Percentiles rank a stretch among this genome's conserved stretches.
Evolutionary conservation across 805 yeast species (phyloP).

Genomic region (Schwanniomyces polymorphus): DNA sequence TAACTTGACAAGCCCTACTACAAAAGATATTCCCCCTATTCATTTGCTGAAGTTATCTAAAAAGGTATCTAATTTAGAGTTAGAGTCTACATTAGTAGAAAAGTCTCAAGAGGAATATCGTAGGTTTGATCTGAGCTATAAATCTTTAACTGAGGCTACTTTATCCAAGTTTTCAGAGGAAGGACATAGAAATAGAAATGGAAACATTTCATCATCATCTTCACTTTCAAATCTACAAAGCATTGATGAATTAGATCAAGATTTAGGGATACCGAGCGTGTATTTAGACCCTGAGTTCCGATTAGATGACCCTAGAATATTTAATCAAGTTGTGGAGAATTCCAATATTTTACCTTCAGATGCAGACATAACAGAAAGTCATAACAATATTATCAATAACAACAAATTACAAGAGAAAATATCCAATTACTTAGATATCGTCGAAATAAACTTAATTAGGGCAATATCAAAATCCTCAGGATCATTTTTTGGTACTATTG

Average conservation of each 20-base stretch:
- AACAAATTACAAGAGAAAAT: constrained; percentile 71
- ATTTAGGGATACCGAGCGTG: constrained; percentile 57
- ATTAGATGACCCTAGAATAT: constrained; percentile 84
- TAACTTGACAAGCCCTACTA: constrained; percentile 66
- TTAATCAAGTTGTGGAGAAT: constrained; percentile 69
- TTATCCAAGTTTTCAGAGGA: constrained; percentile 26
- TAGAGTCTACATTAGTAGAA: constrained; percentile 17
- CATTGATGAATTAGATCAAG: constrained; percentile 3
- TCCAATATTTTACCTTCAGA: constrained; percentile 42
- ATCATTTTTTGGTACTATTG: constrained; percentile 81
- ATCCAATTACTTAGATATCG: constrained; percentile 79
- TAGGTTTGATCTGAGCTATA: constrained; percentile 38
- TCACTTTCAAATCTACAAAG: constrained; percentile 8
- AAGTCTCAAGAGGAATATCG: constrained; percentile 26
- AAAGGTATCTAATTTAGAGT: constrained; percentile 21
- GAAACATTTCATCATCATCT: constrained; percentile 3
- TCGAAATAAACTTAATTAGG: constrained; percentile 75
- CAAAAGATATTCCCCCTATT: constrained; percentile 81
- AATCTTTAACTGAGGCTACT: constrained; percentile 35
- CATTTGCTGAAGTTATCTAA: constrained; percentile 42
- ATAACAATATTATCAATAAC: constrained; percentile 45
- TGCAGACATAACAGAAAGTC: constrained; percentile 14
- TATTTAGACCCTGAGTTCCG: constrained; percentile 70
- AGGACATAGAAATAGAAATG: not conserved
- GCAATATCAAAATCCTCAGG: constrained; percentile 85